Conservation (phyloP, 148 eudicot species). For the Oxyria digyna region DNA sequence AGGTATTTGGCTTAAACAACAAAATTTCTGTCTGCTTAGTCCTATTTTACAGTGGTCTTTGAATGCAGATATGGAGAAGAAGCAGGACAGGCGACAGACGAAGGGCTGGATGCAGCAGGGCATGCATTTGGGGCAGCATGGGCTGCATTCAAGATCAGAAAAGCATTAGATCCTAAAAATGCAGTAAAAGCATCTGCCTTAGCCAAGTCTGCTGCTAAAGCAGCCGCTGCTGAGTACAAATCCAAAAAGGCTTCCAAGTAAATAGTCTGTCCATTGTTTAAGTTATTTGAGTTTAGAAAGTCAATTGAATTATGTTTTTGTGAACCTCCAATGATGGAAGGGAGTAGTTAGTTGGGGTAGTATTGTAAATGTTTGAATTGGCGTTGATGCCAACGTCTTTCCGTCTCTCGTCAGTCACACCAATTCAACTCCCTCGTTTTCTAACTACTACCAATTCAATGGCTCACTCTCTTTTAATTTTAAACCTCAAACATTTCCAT, state of each 20-base stretch:
- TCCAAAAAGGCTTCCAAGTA: constrained; percentile 10
- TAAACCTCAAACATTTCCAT: too few relatives aligned
- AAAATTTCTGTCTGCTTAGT: background rate
- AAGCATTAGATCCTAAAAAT: constrained; percentile 72
- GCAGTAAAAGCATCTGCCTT: constrained; percentile 40
- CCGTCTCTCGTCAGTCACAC: too few relatives aligned
- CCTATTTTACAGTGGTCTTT: background rate
- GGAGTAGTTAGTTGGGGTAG: too few relatives aligned
- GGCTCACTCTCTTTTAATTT: too few relatives aligned
- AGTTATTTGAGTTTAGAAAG: too few relatives aligned
- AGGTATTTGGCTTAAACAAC: constrained; percentile 27
- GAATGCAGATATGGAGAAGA: constrained; percentile 69
- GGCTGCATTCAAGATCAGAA: constrained; percentile 82
- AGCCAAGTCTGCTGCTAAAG: constrained; percentile 48
- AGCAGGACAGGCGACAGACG: constrained; percentile 71
- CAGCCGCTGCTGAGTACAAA: constrained; percentile 40
- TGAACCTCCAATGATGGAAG: too few relatives aligned
- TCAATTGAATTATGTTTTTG: too few relatives aligned
- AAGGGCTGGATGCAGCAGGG: constrained; percentile 88
- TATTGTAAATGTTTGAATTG: too few relatives aligned
- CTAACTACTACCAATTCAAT: too few relatives aligned
- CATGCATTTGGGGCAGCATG: constrained; percentile 87
- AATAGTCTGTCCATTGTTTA: too few relatives aligned
- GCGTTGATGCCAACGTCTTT: too few relatives aligned
- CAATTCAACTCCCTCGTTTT: too few relatives aligned